phyloP scores from a whole-genome alignment of 805 yeast species.

The Yarrowia hollandica region DNA sequence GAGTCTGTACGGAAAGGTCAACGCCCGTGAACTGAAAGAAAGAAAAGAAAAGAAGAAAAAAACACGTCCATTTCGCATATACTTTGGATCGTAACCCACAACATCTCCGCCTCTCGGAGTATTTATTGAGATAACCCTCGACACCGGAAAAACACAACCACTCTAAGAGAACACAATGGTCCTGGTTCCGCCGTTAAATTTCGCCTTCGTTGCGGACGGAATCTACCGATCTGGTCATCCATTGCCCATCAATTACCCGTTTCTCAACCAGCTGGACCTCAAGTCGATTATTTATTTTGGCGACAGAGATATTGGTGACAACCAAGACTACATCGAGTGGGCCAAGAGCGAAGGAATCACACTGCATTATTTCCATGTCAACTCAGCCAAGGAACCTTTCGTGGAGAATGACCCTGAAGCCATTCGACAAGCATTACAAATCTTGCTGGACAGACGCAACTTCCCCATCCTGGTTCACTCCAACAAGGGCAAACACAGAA shows the following conservation, averaged over 20 bases:
- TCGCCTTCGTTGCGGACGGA: slow-evolving; percentile 82
- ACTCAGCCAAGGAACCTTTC: slow-evolving; percentile 74
- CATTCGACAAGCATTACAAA: slow-evolving; percentile 46
- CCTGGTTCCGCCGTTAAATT: slow-evolving; percentile 86
- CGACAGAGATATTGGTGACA: slow-evolving; percentile 52
- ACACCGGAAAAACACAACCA: too few relatives aligned
- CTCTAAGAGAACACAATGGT: slow-evolving; percentile 15
- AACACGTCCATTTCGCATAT: too few relatives aligned
- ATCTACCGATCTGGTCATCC: slow-evolving; percentile 94
- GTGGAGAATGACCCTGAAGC: slow-evolving; percentile 58
- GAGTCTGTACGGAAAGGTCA: too few relatives aligned
- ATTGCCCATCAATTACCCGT: slow-evolving; percentile 79
- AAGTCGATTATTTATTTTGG: slow-evolving; percentile 72
- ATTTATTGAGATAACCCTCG: too few relatives aligned
- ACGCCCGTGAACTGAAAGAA: too few relatives aligned
- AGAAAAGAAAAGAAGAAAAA: too few relatives aligned
- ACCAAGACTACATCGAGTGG: slow-evolving; percentile 69
- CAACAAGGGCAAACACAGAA: slow-evolving; percentile 95
- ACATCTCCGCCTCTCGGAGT: neutral
- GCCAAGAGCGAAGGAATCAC: slow-evolving; percentile 53
- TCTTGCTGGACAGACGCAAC: slow-evolving; percentile 51
- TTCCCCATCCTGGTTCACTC: slow-evolving; percentile 90
- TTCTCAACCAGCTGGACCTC: slow-evolving; percentile 64
- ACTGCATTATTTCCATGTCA: slow-evolving; percentile 63
- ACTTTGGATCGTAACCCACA: too few relatives aligned